phyloP scores from a whole-genome alignment of 805 yeast species.

The Kuraishia piskuri region DNA sequence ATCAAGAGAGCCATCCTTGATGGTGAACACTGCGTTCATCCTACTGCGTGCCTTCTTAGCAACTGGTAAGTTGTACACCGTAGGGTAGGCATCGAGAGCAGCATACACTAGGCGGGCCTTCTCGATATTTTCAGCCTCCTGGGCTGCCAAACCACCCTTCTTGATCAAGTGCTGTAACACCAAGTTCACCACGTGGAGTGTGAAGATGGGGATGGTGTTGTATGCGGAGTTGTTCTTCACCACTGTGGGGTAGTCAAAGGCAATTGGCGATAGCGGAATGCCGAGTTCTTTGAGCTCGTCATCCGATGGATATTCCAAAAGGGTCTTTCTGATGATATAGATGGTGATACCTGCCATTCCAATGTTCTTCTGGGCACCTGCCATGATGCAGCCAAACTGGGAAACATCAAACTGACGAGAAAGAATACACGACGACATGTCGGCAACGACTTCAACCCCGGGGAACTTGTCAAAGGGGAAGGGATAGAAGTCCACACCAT shows the following conservation, averaged over 20 bases:
- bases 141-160: constrained; percentile 65
- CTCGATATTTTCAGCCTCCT: constrained; percentile 43
- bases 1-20: constrained; percentile 52
- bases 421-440: constrained; percentile 88
- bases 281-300: constrained; percentile 48
- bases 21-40: constrained; percentile 91
- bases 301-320: constrained; percentile 60
- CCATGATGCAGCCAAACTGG: constrained; percentile 84
- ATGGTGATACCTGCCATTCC: constrained; percentile 94
- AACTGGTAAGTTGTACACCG: constrained; percentile 61
- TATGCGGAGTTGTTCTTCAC: constrained; percentile 87
- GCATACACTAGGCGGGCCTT: constrained; percentile 62
- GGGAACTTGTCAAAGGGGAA: constrained; percentile 48
- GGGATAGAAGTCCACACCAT: constrained; percentile 74
- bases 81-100: constrained; percentile 58
- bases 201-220: constrained; percentile 92
- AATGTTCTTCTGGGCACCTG: constrained; percentile 97
- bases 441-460: constrained; percentile 80
- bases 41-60: constrained; percentile 57
- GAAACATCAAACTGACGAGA: constrained; percentile 75
- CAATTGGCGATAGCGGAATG: constrained; percentile 82
- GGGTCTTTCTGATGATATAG: constrained; percentile 77
- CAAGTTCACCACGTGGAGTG: constrained; percentile 76
- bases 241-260: constrained; percentile 79
- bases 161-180: constrained; percentile 56